Percentiles rank a stretch among this genome's conserved stretches.
Conservation (phyloP, 306 rosid species). For the Prunus mongolica region DNA sequence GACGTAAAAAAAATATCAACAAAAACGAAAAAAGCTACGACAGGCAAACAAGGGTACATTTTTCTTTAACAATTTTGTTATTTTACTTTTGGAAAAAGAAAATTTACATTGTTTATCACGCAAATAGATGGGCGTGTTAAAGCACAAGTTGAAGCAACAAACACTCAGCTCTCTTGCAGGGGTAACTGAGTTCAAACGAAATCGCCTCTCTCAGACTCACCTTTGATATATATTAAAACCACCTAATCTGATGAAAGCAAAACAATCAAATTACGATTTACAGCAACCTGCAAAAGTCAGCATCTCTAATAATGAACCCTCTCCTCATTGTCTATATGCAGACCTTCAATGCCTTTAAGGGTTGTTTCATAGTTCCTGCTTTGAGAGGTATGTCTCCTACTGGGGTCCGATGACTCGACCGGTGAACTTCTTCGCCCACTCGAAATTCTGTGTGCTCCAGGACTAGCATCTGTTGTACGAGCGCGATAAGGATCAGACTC, state of each 20-base stretch:
- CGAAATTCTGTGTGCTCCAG: constrained; percentile 61
- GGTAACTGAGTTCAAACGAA: constrained; percentile 11
- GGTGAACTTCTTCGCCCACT: constrained; percentile 77
- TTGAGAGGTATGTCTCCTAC: constrained; percentile 51
- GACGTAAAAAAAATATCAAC: too few relatives aligned
- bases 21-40: too few relatives aligned
- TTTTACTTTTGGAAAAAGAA: neutral
- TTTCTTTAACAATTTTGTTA: constrained; percentile 1
- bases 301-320: constrained; percentile 49
- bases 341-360: constrained; percentile 71
- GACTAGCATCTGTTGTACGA: constrained; percentile 64
- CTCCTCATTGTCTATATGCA: constrained; percentile 78
- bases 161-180: constrained; percentile 17
- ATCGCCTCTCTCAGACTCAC: constrained; percentile 4
- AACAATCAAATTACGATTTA: constrained; percentile 37
- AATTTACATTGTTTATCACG: constrained; percentile 17
- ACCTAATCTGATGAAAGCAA: constrained; percentile 30
- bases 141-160: constrained; percentile 15
- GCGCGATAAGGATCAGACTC: constrained; percentile 64
- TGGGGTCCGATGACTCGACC: constrained; percentile 60
- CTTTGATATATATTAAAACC: constrained; percentile 3
- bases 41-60: neutral
- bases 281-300: constrained; percentile 20
- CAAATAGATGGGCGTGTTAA: constrained; percentile 10
- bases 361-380: constrained; percentile 68